Conservation (phyloP, 2,329 filamentous ascomycete species). For the Scedosporium dehoogii region DNA sequence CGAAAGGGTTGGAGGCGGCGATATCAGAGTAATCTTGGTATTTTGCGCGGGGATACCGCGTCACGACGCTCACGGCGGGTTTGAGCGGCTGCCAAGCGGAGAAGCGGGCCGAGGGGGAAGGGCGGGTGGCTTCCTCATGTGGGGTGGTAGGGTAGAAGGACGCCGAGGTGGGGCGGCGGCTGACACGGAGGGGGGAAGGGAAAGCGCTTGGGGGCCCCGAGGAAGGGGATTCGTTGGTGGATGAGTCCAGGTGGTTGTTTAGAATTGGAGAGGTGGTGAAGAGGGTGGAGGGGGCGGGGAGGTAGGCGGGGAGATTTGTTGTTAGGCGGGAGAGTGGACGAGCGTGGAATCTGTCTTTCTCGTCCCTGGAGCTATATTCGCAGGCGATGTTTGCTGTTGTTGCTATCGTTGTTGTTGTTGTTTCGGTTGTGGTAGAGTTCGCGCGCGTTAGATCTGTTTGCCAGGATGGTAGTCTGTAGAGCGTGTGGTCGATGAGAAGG, state of each 20-base stretch:
- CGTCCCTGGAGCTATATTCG: neutral
- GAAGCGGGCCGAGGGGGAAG: neutral
- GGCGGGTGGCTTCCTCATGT: neutral
- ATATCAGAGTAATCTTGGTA: constrained; percentile 12
- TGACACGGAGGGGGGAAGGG: neutral
- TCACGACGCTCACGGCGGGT: constrained; percentile 8
- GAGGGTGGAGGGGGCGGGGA: neutral
- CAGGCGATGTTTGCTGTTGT: neutral
- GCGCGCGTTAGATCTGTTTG: neutral
- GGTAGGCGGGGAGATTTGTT: neutral
- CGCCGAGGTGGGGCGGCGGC: neutral
- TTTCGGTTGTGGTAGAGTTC: neutral
- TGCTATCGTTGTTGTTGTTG: too few species aligned
- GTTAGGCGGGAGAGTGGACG: neutral
- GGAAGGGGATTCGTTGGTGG: neutral
- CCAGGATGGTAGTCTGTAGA: neutral
- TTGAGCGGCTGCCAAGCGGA: neutral
- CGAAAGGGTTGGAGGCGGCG: constrained; percentile 9
- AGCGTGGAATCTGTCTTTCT: neutral
- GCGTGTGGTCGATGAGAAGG: neutral
- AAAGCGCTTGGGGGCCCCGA: neutral
- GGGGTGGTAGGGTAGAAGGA: neutral
- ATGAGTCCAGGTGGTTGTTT: neutral
- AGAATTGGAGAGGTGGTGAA: neutral
- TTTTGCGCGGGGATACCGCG: constrained; percentile 10